Evolutionary conservation across 2,329 filamentous ascomycete species (phyloP).

Genomic region (Akanthomyces muscarius): DNA sequence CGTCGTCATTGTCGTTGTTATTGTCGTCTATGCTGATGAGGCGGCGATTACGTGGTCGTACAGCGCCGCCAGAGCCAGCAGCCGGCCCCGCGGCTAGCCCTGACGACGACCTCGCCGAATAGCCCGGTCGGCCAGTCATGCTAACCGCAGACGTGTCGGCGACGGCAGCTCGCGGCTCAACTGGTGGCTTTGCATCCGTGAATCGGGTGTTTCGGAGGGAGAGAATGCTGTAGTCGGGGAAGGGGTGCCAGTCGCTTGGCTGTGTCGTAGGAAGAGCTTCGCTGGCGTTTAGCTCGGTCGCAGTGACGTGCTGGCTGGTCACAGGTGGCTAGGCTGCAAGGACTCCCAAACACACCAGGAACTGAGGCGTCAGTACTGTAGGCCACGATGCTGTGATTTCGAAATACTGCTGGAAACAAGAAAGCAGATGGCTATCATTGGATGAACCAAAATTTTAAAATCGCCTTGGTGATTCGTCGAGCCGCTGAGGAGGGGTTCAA

Average conservation of each 20-base stretch:
- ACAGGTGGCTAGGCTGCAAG: background rate
- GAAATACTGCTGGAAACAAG: too few species aligned
- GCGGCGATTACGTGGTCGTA: constrained; percentile 51
- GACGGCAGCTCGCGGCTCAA: constrained; percentile 26
- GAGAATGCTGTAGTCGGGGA: background rate
- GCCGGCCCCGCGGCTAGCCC: constrained; percentile 45
- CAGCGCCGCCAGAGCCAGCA: constrained; percentile 36
- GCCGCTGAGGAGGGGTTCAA: background rate
- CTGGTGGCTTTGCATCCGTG: constrained; percentile 30
- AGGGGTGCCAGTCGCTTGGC: background rate
- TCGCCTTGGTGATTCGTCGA: background rate
- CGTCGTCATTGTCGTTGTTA: constrained; percentile 27
- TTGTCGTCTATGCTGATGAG: constrained; percentile 31
- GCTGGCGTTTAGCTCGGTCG: constrained; percentile 1
- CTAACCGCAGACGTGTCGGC: constrained; percentile 32
- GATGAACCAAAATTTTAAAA: background rate
- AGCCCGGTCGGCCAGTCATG: constrained; percentile 31
- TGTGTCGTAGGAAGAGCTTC: constrained; percentile 9
- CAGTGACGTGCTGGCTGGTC: constrained; percentile 15
- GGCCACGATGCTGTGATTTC: background rate
- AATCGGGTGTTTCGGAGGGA: constrained; percentile 27
- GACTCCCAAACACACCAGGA: background rate
- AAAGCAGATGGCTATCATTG: background rate
- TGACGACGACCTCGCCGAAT: constrained; percentile 31
- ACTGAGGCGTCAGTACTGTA: background rate